Conservation (phyloP, 805 yeast genomes). For the Maudiozyma barnettii region DNA sequence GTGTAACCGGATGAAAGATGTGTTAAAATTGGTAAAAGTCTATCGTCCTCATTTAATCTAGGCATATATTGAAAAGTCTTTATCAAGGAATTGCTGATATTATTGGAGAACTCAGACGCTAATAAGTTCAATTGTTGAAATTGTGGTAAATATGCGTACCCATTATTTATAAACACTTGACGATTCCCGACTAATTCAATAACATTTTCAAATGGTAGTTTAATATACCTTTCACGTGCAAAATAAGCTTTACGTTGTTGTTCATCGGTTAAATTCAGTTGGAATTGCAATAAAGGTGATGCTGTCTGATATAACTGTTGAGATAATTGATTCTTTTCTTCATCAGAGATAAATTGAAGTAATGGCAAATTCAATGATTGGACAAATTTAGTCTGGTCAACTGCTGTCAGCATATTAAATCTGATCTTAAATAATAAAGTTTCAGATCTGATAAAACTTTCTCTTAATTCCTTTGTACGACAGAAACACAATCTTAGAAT, state of each 20-base stretch:
- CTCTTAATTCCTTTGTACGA: conserved; percentile 72
- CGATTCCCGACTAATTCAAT: conserved; percentile 69
- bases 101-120: conserved; percentile 53
- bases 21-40: conserved; percentile 73
- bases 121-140: conserved; percentile 66
- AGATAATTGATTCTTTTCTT: conserved; percentile 46
- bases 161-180: conserved; percentile 53
- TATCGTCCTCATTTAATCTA: conserved; percentile 81
- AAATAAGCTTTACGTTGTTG: conserved; percentile 36
- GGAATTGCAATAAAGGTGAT: conserved; percentile 30
- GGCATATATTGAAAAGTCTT: conserved; percentile 72
- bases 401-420: conserved; percentile 49
- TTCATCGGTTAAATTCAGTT: conserved; percentile 38
- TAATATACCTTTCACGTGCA: conserved; percentile 58
- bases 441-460: conserved; percentile 71
- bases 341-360: conserved; percentile 48
- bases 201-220: conserved; percentile 81
- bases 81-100: conserved; percentile 43
- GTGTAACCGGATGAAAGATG: conserved; percentile 70
- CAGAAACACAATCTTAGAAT: conserved; percentile 85
- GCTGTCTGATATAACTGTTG: conserved; percentile 49
- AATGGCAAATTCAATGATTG: conserved; percentile 56
- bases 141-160: conserved; percentile 79
- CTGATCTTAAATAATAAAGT: conserved; percentile 64
- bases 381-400: conserved; percentile 68